Evolutionary conservation across 768 basidiomycete species (phyloP).

Genomic region (Candolleomyces eurysporus): DNA sequence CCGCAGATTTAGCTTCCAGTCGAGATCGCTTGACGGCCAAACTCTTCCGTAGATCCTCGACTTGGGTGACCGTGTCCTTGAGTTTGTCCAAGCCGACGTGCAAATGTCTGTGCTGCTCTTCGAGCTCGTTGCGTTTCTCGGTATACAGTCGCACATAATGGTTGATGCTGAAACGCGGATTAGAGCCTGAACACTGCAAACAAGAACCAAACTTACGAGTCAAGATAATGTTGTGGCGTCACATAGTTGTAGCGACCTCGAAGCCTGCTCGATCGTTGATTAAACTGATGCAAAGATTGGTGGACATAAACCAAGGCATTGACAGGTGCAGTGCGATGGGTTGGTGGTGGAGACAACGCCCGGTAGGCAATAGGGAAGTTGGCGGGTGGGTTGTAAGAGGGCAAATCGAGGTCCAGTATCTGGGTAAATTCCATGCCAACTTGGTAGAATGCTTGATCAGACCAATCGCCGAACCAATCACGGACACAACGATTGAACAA

Average conservation of each 20-base stretch:
- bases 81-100: conserved; percentile 98
- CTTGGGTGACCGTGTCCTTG: conserved; percentile 92
- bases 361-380: conserved; percentile 91
- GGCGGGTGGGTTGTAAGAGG: conserved; percentile 73
- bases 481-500: conserved; percentile 98
- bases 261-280: conserved; percentile 81
- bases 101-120: conserved; percentile 97
- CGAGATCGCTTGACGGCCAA: conserved; percentile 92
- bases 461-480: conserved; percentile 99
- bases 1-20: conserved; percentile 87
- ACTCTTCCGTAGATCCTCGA: conserved; percentile 93
- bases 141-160: conserved; percentile 94
- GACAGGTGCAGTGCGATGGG: conserved; percentile 87
- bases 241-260: conserved; percentile 97
- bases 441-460: conserved; percentile 97
- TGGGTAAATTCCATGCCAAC: conserved; percentile 97
- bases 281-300: conserved; percentile 84
- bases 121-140: conserved; percentile 97
- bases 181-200: conserved; percentile 9
- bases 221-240: conserved; percentile 96
- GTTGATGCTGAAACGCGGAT: conserved; percentile 65
- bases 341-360: conserved; percentile 78
- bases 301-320: conserved; percentile 95
- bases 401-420: conserved; percentile 86
- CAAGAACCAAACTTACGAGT: conserved; percentile 71